Evolutionary conservation across 805 yeast species (phyloP).

Genomic region (Lipomyces spencermartinsiae): DNA sequence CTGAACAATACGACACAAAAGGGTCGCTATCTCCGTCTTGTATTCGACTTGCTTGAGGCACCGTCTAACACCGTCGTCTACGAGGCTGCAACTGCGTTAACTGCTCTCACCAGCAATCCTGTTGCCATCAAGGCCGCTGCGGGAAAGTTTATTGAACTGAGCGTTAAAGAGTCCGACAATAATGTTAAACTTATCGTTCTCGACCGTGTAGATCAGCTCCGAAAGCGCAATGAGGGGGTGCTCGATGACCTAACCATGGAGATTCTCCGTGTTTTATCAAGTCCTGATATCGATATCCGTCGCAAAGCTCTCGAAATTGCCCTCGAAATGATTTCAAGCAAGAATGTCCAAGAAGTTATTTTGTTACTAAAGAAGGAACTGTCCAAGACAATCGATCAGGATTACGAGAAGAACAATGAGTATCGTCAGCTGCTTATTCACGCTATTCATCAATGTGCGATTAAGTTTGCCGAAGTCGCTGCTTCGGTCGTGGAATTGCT

Average conservation of each 20-base stretch:
- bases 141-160: constrained; percentile 81
- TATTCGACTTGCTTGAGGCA: constrained; percentile 73
- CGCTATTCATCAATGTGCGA: constrained; percentile 88
- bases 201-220: constrained; percentile 80
- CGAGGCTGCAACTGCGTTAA: constrained; percentile 87
- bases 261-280: constrained; percentile 79
- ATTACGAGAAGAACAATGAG: constrained; percentile 81
- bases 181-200: constrained; percentile 92
- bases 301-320: constrained; percentile 84
- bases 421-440: constrained; percentile 88
- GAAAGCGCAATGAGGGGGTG: constrained; percentile 76
- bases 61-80: constrained; percentile 77
- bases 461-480: constrained; percentile 88
- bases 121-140: constrained; percentile 79
- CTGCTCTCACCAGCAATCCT: constrained; percentile 63
- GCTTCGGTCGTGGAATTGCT: constrained; percentile 86
- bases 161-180: constrained; percentile 91
- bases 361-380: constrained; percentile 91
- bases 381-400: constrained; percentile 67
- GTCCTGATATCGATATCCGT: constrained; percentile 91
- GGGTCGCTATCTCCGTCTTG: constrained; percentile 71
- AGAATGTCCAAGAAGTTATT: constrained; percentile 93
- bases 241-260: constrained; percentile 85
- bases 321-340: constrained; percentile 76
- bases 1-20: constrained; percentile 65